These are phyloP conservation scores for Rhodomyrtus tomentosa DNA, from an alignment of 345 rosid species.

Conservation along the genomic window DNA sequence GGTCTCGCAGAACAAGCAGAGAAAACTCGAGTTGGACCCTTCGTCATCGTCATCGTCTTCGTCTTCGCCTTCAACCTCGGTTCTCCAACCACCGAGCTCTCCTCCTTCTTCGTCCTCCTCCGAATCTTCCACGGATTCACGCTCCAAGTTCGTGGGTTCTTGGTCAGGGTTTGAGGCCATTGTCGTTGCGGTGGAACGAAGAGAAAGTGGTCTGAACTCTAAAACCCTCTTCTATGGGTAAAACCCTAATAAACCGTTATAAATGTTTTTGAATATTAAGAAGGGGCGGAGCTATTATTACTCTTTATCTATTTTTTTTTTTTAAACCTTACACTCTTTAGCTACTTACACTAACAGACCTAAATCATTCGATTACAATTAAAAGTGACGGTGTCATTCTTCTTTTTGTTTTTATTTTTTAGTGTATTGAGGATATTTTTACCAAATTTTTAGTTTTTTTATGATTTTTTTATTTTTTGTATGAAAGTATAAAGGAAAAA, in stretches of 20 bases:
- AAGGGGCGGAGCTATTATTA: no score
- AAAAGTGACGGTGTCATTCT: no score
- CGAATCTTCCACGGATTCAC: neutral
- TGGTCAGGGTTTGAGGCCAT: neutral
- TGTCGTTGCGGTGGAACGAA: neutral
- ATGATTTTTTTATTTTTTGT: no score
- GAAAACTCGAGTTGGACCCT: conserved; percentile 24
- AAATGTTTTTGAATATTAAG: neutral
- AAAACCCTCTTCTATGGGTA: neutral
- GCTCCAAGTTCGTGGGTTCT: neutral
- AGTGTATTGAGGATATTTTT: no score
- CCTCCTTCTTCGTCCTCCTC: conserved; percentile 13
- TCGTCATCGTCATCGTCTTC: conserved; percentile 32
- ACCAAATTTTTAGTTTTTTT: no score
- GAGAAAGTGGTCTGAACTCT: neutral
- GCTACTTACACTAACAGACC: no score
- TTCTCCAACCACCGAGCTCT: conserved; percentile 5
- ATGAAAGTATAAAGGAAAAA: no score
- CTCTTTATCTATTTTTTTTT: no score
- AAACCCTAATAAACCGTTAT: neutral
- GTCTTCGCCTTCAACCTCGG: conserved; percentile 22
- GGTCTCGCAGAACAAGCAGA: conserved; percentile 58
- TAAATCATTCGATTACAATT: no score
- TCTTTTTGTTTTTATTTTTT: no score
- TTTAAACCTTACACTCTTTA: no score